phyloP scores from a whole-genome alignment of 805 yeast species.

The Yamadazyma insecticola region DNA sequence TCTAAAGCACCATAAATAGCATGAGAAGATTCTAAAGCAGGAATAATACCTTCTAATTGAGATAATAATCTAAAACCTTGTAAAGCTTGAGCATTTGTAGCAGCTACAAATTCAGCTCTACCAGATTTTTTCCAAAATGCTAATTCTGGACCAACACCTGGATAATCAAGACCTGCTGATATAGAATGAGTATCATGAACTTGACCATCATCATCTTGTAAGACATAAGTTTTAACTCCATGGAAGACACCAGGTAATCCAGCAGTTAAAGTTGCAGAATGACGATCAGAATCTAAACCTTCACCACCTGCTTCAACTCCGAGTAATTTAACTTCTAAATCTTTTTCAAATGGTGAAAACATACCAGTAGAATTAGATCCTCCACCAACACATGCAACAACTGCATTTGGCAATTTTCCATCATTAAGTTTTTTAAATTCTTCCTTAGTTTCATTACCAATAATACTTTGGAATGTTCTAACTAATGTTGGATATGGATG shows the following conservation, averaged over 20 bases:
- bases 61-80: constrained; percentile 84
- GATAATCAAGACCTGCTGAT: constrained; percentile 97
- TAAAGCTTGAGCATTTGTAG: constrained; percentile 93
- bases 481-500: constrained; percentile 98
- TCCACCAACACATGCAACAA: constrained; percentile 99
- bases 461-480: constrained; percentile 95
- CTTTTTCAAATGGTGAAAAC: constrained; percentile 90
- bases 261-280: constrained; percentile 92
- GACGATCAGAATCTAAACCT: constrained; percentile 83
- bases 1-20: constrained; percentile 90
- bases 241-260: constrained; percentile 98
- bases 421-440: constrained; percentile 76
- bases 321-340: constrained; percentile 66
- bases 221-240: constrained; percentile 91
- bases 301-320: constrained; percentile 99
- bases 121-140: constrained; percentile 94
- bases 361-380: constrained; percentile 97
- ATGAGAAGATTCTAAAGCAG: constrained; percentile 96
- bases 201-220: constrained; percentile 92
- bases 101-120: constrained; percentile 86
- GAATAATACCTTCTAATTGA: constrained; percentile 96
- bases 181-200: constrained; percentile 97
- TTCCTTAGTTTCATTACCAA: constrained; percentile 91
- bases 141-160: constrained; percentile 98
- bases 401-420: constrained; percentile 85